Evolutionary conservation across 2,329 filamentous ascomycete genomes (phyloP).

Genomic region (Colletotrichum tabaci): DNA sequence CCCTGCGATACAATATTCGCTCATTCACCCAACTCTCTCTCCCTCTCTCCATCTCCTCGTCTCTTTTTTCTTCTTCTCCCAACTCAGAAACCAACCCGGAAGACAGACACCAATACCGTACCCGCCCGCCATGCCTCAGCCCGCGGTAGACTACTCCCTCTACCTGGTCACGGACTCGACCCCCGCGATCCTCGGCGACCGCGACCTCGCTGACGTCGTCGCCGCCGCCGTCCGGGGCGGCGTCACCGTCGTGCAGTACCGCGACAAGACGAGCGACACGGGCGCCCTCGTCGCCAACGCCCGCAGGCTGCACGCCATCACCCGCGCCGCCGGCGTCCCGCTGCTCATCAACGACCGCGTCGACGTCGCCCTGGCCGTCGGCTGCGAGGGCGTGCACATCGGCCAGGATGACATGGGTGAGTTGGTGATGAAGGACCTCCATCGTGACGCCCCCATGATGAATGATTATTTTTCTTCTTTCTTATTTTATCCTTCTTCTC

Average conservation of each 20-base stretch:
- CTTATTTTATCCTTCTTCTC: neutral
- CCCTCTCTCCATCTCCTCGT: neutral
- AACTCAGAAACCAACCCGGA: neutral
- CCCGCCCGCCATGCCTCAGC: conserved; percentile 49
- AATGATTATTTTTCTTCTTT: neutral
- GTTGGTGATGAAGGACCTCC: conserved; percentile 44
- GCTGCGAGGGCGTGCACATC: conserved; percentile 92
- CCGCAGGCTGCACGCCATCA: conserved; percentile 79
- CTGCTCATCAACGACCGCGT: conserved; percentile 94
- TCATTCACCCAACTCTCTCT: neutral
- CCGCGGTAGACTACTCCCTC: conserved; percentile 80
- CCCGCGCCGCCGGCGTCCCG: conserved; percentile 77
- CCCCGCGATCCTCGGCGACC: conserved; percentile 81
- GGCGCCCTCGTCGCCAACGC: conserved; percentile 79
- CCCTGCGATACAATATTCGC: neutral
- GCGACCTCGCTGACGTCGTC: conserved; percentile 81
- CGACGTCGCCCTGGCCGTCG: conserved; percentile 88
- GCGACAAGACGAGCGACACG: conserved; percentile 88
- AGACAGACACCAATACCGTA: no score
- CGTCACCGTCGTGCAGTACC: conserved; percentile 89
- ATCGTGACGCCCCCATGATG: no score
- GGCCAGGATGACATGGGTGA: conserved; percentile 93
- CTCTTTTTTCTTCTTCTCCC: no score
- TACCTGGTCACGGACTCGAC: conserved; percentile 97
- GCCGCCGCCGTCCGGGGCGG: conserved; percentile 83